Base-by-base conservation (phyloP, 257 asterid species). In the Galeopsis tetrahit region DNA sequence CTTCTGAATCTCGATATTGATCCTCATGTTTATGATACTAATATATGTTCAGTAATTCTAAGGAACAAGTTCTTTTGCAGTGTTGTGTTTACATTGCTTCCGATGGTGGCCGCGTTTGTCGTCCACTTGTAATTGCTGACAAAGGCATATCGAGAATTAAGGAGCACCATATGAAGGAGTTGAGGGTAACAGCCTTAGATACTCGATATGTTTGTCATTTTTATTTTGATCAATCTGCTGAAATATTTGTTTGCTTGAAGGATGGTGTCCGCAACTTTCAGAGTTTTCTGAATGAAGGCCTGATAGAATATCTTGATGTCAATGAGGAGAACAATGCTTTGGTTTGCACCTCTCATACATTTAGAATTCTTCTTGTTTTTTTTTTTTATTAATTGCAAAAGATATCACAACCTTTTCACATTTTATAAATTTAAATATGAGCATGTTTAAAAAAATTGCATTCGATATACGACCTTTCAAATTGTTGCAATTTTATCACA, bases 31-130 rank as follows among this genome's bases (percentile, higher is more conserved):
- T 42, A 43, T 39, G 7, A 48, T 67, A 44, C 42, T 46, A 15
- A 44, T 55, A 28, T 55, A 33, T 52, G 61, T 64, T 33, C 34
- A 10, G 61, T 52, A 33, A 65, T 32, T 49, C 64, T 71, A 66
- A 78, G 67, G n/a, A 57, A 15, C 49, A 74, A 73, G 38, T 61
- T 75, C 55, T 75, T 56, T 81, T 88, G 86, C 95, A 94, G 98
- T 86, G 81, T 4, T 94, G 93, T 87, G 96, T 91, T 76, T 88
- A 94, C 84, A 88, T 94, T 75, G 98, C 99, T 77, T 94, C 99
- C 10, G 99, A 91, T 85, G 99, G 99, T 62, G 97, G 99, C 17
- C 99, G 99, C 72, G 97, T 94, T 44, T 94, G 99, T 76, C 99
- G 99, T 76, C 99, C 99, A 2, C 86, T 94, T 74, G 96, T 94